Evolutionary conservation across 257 asterid species (phyloP).

Genomic region (Paraleonurus japonicus): DNA sequence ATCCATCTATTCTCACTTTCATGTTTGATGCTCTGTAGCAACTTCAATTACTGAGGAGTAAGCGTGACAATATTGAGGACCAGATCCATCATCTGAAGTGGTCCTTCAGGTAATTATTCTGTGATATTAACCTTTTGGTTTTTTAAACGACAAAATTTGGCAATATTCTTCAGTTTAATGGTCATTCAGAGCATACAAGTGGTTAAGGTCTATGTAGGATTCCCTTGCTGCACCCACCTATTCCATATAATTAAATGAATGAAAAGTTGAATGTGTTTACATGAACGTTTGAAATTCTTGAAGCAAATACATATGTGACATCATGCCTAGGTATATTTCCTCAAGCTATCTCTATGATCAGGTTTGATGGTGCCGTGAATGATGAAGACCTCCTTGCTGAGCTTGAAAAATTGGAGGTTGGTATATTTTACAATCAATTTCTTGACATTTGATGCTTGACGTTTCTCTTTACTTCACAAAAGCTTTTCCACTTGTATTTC

Average conservation of each 20-base stretch:
- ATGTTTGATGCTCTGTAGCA: slow-evolving; percentile 44
- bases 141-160: not conserved
- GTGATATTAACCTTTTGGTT: not conserved
- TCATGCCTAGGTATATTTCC: not conserved
- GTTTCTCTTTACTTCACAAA: not conserved
- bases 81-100: slow-evolving; percentile 76
- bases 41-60: slow-evolving; percentile 72
- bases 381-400: slow-evolving; percentile 47
- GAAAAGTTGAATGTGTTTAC: not conserved
- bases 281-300: not conserved
- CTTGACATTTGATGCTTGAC: not conserved
- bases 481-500: not conserved
- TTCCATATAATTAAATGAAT: not conserved
- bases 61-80: slow-evolving; percentile 89
- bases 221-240: slow-evolving; percentile 7
- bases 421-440: slow-evolving; percentile 21
- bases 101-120: slow-evolving; percentile 60
- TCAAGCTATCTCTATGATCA: slow-evolving; percentile 32
- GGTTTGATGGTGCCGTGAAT: slow-evolving; percentile 53
- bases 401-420: slow-evolving; percentile 72
- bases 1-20: slow-evolving; percentile 6
- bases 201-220: slow-evolving; percentile 1
- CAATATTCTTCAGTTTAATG: slow-evolving; percentile 1
- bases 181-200: slow-evolving; percentile 9
- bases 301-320: slow-evolving; percentile 9